Evolutionary conservation across 176 grass and related monocot species (phyloP).

Genomic region (Melocanna baccifera): DNA sequence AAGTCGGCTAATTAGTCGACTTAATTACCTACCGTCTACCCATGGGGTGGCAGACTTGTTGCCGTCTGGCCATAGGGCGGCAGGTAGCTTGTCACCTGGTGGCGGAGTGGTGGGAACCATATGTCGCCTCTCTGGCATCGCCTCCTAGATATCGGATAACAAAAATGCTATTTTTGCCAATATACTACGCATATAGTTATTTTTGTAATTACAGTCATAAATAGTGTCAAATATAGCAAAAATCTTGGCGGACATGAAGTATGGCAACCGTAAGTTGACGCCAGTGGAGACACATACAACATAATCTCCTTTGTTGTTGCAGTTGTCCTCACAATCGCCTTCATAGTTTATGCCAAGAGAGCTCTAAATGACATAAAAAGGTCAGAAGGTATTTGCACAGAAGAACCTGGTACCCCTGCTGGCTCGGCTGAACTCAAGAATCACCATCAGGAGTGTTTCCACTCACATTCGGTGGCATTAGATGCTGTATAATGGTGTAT

Average conservation of each 20-base stretch:
- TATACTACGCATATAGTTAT: no score
- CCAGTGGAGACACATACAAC: conserved; percentile 84
- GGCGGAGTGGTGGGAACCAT: no score
- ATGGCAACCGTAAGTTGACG: conserved; percentile 84
- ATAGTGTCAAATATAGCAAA: no score
- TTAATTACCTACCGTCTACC: no score
- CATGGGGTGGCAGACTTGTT: no score
- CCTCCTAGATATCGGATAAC: no score
- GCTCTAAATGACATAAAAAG: conserved; percentile 52
- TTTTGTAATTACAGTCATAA: no score
- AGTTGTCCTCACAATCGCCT: conserved; percentile 57
- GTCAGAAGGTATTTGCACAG: conserved; percentile 29
- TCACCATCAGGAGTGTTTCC: conserved; percentile 18
- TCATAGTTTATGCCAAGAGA: conserved; percentile 84
- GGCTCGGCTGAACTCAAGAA: conserved; percentile 23
- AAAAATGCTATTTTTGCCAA: no score
- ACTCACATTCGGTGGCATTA: not conserved
- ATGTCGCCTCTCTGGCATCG: no score
- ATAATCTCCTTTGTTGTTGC: conserved; percentile 66
- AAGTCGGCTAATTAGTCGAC: no score
- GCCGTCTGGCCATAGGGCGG: no score
- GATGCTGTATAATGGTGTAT: conserved; percentile 38
- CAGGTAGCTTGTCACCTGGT: no score
- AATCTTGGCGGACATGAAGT: conserved; percentile 91
- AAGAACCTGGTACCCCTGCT: not conserved